These are phyloP conservation scores for Aureobasidium pullulans DNA, from an alignment of 2,329 filamentous ascomycete genomes.

Conservation along the genomic window DNA sequence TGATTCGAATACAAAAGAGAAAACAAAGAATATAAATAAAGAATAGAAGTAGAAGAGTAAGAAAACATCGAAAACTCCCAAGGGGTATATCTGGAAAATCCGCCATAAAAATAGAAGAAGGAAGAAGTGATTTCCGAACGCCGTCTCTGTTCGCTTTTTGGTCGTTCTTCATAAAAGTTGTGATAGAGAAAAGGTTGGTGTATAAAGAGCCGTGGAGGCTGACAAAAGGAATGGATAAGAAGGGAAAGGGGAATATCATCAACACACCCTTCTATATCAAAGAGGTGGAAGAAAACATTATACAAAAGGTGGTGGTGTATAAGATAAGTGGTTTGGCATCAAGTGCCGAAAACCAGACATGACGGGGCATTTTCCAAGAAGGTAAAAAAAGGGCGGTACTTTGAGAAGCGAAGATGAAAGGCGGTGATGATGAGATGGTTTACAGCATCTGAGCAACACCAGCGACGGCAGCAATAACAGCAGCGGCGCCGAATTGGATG, in stretches of 20 bases:
- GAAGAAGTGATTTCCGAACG: neutral
- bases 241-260: neutral
- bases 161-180: neutral
- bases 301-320: neutral
- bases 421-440: neutral
- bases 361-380: slow-evolving; percentile 7
- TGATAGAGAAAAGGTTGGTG: neutral
- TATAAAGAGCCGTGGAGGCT: neutral
- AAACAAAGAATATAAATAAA: neutral
- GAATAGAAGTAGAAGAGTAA: neutral
- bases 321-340: neutral
- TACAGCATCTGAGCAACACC: slow-evolving; percentile 9
- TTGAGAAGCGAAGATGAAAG: neutral
- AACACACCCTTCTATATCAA: neutral
- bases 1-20: no score
- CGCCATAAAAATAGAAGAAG: neutral
- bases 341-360: neutral
- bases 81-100: neutral
- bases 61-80: neutral
- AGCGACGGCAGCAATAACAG: slow-evolving; percentile 5
- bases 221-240: neutral
- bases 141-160: neutral
- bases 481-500: slow-evolving; percentile 4
- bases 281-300: slow-evolving; percentile 5
- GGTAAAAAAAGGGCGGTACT: neutral